A percentile compares a stretch with the other conserved stretches of the same genome.
Evolutionary conservation across 805 yeast species (phyloP).

Genomic region (Vanderwaltozyma verrucispora): DNA sequence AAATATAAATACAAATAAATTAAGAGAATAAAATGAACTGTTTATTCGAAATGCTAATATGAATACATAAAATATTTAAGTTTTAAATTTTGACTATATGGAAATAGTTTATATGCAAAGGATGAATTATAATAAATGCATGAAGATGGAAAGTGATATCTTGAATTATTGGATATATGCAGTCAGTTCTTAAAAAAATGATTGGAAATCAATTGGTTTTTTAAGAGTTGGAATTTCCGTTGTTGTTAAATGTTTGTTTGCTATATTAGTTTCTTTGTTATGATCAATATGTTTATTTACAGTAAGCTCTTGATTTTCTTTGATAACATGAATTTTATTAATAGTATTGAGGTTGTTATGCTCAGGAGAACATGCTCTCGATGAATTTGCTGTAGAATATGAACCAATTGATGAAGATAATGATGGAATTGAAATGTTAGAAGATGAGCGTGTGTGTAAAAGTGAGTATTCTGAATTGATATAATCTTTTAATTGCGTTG

Average conservation of each 20-base stretch:
- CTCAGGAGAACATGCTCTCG: background rate
- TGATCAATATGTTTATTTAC: background rate
- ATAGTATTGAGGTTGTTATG: background rate
- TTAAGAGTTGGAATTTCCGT: background rate
- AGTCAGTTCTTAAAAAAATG: slow-evolving; percentile 3
- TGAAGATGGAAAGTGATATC: too few relatives aligned
- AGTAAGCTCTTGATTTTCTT: background rate
- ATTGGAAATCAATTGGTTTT: slow-evolving; percentile 2
- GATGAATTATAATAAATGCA: too few relatives aligned
- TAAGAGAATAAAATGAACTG: too few relatives aligned
- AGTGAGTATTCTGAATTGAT: slow-evolving; percentile 2
- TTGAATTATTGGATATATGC: too few relatives aligned
- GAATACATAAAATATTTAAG: too few relatives aligned
- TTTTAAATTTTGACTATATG: too few relatives aligned
- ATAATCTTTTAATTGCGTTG: slow-evolving; percentile 9
- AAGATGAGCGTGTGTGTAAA: slow-evolving; percentile 22
- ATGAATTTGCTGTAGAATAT: too few relatives aligned
- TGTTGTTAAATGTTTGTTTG: background rate
- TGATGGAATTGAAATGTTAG: slow-evolving; percentile 30
- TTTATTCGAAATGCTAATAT: too few relatives aligned
- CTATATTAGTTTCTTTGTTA: background rate
- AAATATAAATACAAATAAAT: too few relatives aligned
- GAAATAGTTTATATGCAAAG: too few relatives aligned
- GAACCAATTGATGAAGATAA: slow-evolving; percentile 24
- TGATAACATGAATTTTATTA: slow-evolving; percentile 1